A percentile compares a stretch with the other conserved stretches of the same genome.
Conservation (phyloP, 2,329 filamentous ascomycete species). For the Trichoderma atroviride region DNA sequence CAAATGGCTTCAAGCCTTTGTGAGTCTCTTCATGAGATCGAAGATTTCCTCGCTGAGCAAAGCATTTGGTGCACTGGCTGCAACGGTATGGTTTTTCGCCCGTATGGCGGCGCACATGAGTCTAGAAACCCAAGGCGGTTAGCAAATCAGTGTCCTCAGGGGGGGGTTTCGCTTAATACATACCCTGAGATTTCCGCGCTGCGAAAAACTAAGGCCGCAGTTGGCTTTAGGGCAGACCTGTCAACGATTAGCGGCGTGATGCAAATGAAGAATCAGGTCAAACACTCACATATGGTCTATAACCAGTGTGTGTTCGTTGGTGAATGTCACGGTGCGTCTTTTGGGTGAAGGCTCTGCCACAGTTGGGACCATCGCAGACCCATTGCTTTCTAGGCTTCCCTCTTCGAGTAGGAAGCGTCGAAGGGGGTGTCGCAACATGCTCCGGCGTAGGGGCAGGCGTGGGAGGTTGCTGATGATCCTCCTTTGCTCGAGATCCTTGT, state of each 20-base stretch:
- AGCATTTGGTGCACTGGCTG: conserved; percentile 76
- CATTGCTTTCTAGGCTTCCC: conserved; percentile 62
- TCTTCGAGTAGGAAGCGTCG: conserved; percentile 32
- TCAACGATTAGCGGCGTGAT: conserved; percentile 32
- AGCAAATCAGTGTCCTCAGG: background rate
- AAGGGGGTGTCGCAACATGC: background rate
- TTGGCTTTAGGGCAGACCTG: conserved; percentile 69
- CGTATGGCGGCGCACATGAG: conserved; percentile 84
- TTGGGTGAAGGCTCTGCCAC: conserved; percentile 82
- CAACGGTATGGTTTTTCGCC: conserved; percentile 85
- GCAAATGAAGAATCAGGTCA: background rate
- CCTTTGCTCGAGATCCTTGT: conserved; percentile 63
- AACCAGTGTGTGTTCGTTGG: conserved; percentile 81
- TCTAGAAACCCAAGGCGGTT: conserved; percentile 51
- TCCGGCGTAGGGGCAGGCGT: conserved; percentile 32
- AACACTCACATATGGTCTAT: conserved; percentile 78
- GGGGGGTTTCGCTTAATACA: conserved; percentile 30
- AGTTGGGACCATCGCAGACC: conserved; percentile 72
- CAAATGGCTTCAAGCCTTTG: conserved; percentile 73
- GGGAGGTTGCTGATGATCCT: conserved; percentile 35
- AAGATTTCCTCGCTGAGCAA: conserved; percentile 84
- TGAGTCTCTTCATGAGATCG: conserved; percentile 83
- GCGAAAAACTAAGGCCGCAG: conserved; percentile 82
- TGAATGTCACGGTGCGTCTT: conserved; percentile 95
- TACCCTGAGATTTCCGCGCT: conserved; percentile 88